Conservation (phyloP, 2,329 filamentous ascomycete species). For the Teratosphaeria pseudoeucalypti region DNA sequence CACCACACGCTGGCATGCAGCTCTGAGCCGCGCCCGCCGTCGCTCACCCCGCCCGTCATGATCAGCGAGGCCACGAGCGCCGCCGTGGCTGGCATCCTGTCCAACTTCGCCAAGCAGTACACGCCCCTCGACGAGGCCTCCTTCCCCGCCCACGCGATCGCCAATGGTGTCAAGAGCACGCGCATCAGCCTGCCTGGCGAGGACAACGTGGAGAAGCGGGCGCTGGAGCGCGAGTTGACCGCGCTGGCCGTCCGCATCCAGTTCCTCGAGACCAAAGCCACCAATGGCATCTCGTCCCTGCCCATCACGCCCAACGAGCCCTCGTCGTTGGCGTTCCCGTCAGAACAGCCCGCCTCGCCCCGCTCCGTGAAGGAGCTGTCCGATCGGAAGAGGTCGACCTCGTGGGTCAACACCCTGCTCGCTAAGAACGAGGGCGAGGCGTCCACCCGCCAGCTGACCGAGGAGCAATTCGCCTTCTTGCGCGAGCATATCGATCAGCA, state of each 20-base stretch:
- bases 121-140: conserved; percentile 33
- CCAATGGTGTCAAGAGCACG: conserved; percentile 41
- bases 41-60: not conserved
- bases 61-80: conserved; percentile 23
- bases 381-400: conserved; percentile 25
- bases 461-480: conserved; percentile 74
- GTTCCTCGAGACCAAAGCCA: conserved; percentile 68
- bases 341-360: conserved; percentile 28
- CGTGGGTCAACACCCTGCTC: conserved; percentile 43
- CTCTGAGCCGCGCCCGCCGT: not conserved
- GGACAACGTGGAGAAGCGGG: conserved; percentile 62
- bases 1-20: not conserved
- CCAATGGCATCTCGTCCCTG: conserved; percentile 36
- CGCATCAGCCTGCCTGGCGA: conserved; percentile 65
- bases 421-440: conserved; percentile 43
- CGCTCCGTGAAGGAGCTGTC: conserved; percentile 15
- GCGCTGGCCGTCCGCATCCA: conserved; percentile 69
- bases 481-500: conserved; percentile 89
- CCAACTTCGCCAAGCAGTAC: conserved; percentile 40
- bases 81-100: conserved; percentile 30
- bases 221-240: conserved; percentile 72
- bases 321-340: conserved; percentile 40
- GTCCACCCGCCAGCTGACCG: conserved; percentile 49
- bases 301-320: conserved; percentile 76
- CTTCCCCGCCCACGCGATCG: conserved; percentile 34